Conservation (phyloP, 2,329 filamentous ascomycete genomes). For the Akanthomyces dipterigenus region DNA sequence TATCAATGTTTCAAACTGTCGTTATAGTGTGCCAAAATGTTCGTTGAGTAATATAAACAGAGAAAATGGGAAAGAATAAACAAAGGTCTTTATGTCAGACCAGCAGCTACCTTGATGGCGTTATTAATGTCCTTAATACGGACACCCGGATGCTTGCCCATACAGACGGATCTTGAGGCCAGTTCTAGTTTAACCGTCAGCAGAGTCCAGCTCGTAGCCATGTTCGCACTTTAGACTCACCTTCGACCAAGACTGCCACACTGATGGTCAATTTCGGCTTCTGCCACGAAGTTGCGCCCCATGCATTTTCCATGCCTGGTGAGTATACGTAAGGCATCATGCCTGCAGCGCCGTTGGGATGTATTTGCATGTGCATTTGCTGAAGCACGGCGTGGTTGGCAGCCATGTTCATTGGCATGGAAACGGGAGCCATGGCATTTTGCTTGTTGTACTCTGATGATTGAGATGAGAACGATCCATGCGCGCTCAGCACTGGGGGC, state of each 20-base stretch:
- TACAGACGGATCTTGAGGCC: conserved; percentile 27
- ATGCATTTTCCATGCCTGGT: conserved; percentile 9
- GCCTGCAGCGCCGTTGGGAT: neutral
- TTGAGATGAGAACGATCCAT: neutral
- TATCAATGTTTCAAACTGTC: neutral
- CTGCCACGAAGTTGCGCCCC: conserved; percentile 16
- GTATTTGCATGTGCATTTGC: neutral
- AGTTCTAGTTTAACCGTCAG: conserved; percentile 25
- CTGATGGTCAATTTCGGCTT: conserved; percentile 30
- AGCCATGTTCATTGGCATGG: neutral
- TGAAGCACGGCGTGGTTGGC: neutral
- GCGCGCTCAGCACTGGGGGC: neutral
- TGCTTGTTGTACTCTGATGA: conserved; percentile 2
- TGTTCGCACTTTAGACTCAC: conserved; percentile 20
- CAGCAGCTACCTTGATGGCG: conserved; percentile 24
- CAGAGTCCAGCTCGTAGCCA: neutral
- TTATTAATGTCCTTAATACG: conserved; percentile 31
- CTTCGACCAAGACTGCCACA: conserved; percentile 26
- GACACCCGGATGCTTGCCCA: conserved; percentile 33
- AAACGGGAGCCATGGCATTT: neutral
- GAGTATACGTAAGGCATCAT: conserved; percentile 8
- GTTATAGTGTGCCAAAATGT: neutral
- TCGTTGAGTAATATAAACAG: neutral
- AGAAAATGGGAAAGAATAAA: neutral
- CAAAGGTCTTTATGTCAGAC: neutral